These are phyloP conservation scores for Ophiostoma novo-ulmi DNA, from an alignment of 2,329 filamentous ascomycete species.

Conservation along the genomic window DNA sequence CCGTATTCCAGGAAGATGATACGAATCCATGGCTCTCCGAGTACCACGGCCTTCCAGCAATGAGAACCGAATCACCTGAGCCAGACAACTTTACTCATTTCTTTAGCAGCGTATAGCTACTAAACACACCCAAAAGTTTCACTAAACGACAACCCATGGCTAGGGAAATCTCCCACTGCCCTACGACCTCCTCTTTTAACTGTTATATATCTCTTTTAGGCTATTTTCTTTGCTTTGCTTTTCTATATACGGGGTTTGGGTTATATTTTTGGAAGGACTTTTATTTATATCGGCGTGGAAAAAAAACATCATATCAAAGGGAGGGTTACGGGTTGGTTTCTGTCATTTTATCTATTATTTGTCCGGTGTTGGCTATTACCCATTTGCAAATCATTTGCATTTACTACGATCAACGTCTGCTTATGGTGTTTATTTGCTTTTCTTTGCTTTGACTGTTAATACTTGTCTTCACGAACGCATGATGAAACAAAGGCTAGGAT, in stretches of 20 bases:
- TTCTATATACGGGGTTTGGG: background rate
- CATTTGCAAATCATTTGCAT: background rate
- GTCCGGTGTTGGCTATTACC: conserved; percentile 3
- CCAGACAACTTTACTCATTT: conserved; percentile 26
- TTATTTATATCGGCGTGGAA: conserved; percentile 13
- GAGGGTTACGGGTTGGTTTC: background rate
- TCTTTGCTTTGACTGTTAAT: conserved; percentile 7
- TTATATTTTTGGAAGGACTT: background rate
- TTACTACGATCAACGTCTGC: background rate
- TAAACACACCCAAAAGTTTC: background rate
- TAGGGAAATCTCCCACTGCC: conserved; percentile 13
- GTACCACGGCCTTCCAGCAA: conserved; percentile 34
- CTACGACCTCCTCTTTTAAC: background rate
- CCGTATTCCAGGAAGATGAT: conserved; percentile 42
- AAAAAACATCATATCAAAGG: conserved; percentile 14
- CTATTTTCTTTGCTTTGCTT: background rate
- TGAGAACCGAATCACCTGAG: conserved; percentile 34
- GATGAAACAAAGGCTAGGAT: conserved; percentile 10
- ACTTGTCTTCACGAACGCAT: conserved; percentile 3
- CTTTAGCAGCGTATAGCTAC: conserved; percentile 27
- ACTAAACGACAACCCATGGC: background rate
- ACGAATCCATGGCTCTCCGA: conserved; percentile 47
- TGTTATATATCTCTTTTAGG: background rate
- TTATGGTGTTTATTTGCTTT: background rate
- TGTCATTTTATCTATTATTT: background rate